Conservation (phyloP, 345 rosid genomes). For the Laguncularia racemosa region DNA sequence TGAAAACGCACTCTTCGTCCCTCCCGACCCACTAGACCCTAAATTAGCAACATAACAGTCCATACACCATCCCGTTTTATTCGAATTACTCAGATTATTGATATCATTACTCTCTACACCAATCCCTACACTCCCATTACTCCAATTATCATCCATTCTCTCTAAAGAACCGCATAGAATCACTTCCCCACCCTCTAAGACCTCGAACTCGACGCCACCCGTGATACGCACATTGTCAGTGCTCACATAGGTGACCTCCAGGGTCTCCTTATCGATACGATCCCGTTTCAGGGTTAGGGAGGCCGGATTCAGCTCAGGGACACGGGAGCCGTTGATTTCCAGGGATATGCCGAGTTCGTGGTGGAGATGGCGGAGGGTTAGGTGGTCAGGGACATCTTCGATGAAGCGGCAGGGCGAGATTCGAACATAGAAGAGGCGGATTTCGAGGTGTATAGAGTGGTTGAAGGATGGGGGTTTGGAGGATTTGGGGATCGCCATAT, state of each 20-base stretch:
- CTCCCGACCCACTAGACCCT: conserved; percentile 30
- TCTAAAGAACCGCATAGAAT: conserved; percentile 75
- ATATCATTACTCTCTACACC: background rate
- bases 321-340: conserved; percentile 64
- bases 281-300: conserved; percentile 65
- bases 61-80: conserved; percentile 63
- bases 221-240: conserved; percentile 75
- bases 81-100: conserved; percentile 21
- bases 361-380: conserved; percentile 61
- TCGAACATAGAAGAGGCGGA: conserved; percentile 79
- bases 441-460: conserved; percentile 69
- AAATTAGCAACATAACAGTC: conserved; percentile 51
- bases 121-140: conserved; percentile 22
- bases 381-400: conserved; percentile 56
- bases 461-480: conserved; percentile 20
- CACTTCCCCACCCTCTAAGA: conserved; percentile 42
- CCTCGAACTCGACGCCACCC: conserved; percentile 81
- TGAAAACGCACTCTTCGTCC: conserved; percentile 50
- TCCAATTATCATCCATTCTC: conserved; percentile 64
- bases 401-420: conserved; percentile 46
- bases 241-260: conserved; percentile 82
- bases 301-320: conserved; percentile 56
- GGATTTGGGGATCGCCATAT: conserved; percentile 11
- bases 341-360: conserved; percentile 70
- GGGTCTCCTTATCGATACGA: conserved; percentile 56